phyloP scores from a whole-genome alignment of 1,139 yeast species.

The Candida neerlandica region DNA sequence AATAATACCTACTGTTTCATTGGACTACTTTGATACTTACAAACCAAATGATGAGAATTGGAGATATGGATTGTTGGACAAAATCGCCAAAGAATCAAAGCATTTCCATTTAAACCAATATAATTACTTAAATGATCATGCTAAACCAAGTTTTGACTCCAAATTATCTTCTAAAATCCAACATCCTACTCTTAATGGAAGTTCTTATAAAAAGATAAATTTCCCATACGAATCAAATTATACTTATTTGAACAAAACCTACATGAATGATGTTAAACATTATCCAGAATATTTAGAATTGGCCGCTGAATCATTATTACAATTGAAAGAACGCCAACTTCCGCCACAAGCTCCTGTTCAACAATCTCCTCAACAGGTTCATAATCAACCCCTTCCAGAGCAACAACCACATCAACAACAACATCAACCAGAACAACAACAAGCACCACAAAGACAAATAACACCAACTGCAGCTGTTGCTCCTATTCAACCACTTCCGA shows the following conservation, averaged over 20 bases:
- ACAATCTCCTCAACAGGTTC: conserved; percentile 5
- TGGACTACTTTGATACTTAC: conserved; percentile 51
- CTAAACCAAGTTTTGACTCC: conserved; percentile 45
- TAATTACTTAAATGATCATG: conserved; percentile 30
- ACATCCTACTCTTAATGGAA: conserved; percentile 30
- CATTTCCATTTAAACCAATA: conserved; percentile 33
- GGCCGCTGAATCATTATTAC: conserved; percentile 49
- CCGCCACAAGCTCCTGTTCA: conserved; percentile 15
- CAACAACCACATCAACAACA: conserved; percentile 6
- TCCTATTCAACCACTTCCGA: conserved; percentile 9
- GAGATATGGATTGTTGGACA: conserved; percentile 46
- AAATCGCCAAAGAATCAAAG: conserved; percentile 36
- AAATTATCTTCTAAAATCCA: conserved; percentile 40
- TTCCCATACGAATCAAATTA: conserved; percentile 60
- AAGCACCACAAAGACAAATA: conserved; percentile 6
- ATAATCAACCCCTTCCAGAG: conserved; percentile 5
- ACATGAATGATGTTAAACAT: conserved; percentile 45
- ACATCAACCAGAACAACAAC: background rate
- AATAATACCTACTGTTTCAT: conserved; percentile 47
- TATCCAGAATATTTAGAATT: conserved; percentile 53
- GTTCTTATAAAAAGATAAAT: conserved; percentile 37
- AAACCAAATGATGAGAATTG: conserved; percentile 52
- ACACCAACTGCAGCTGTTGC: conserved; percentile 6
- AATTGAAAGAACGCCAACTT: conserved; percentile 23
- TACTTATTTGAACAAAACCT: conserved; percentile 50